These are phyloP conservation scores for Evernia prunastri DNA, from an alignment of 495 filamentous ascomycete species.

Conservation along the genomic window DNA sequence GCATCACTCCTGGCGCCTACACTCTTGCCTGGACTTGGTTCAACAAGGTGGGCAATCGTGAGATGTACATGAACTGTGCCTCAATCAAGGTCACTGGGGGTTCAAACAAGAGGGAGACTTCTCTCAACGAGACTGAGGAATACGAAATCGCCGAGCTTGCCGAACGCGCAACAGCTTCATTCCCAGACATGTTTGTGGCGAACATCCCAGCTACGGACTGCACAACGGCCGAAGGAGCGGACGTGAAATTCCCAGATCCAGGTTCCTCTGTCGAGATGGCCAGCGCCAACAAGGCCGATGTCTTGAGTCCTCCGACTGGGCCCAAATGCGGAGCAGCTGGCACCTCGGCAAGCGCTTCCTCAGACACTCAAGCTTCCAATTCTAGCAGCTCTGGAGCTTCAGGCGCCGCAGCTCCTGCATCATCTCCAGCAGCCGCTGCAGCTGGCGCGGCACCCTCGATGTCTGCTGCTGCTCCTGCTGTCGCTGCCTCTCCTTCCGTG, in stretches of 20 bases:
- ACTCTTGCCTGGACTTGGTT: conserved; percentile 56
- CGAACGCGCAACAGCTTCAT: conserved; percentile 21
- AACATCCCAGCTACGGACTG: conserved; percentile 42
- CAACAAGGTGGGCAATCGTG: conserved; percentile 49
- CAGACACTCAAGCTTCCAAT: background rate
- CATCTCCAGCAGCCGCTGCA: too few relatives aligned
- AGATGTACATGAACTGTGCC: conserved; percentile 60
- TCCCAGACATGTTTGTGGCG: conserved; percentile 52
- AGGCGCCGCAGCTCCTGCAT: conserved; percentile 9
- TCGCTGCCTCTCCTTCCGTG: background rate
- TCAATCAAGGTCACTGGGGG: conserved; percentile 43
- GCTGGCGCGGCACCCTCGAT: background rate
- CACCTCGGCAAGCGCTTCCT: background rate
- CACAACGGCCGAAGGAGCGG: conserved; percentile 30
- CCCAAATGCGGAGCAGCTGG: conserved; percentile 4
- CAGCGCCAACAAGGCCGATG: background rate
- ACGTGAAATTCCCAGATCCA: conserved; percentile 24
- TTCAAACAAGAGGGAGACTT: conserved; percentile 34
- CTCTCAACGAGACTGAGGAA: conserved; percentile 9
- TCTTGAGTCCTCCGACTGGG: conserved; percentile 16
- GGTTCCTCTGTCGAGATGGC: conserved; percentile 20
- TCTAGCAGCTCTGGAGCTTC: background rate
- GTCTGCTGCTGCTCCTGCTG: conserved; percentile 3
- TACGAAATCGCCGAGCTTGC: conserved; percentile 12
- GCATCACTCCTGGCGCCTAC: conserved; percentile 47